Percentiles rank a stretch among this genome's conserved stretches.
Conservation (phyloP, 441 rosid species). For the Gossypium aridum region DNA sequence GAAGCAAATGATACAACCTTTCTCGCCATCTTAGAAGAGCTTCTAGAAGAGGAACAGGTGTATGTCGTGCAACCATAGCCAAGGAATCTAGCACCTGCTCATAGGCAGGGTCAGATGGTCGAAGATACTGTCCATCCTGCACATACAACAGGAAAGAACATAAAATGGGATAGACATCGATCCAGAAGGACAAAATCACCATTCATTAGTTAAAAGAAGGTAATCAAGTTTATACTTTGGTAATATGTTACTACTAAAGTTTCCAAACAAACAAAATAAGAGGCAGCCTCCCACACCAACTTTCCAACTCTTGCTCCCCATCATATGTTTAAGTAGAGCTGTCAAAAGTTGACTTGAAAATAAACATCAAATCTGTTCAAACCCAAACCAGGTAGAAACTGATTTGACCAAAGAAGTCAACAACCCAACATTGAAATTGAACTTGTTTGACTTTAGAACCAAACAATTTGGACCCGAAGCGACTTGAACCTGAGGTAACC, state of each 20-base stretch:
- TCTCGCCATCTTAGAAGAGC: conserved; percentile 97
- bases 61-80: conserved; percentile 97
- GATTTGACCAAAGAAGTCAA: background rate
- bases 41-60: conserved; percentile 95
- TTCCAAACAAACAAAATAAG: background rate
- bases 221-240: background rate
- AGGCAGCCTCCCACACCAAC: background rate
- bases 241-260: background rate
- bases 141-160: conserved; percentile 17
- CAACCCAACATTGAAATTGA: background rate
- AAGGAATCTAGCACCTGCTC: conserved; percentile 95
- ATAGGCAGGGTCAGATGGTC: conserved; percentile 95
- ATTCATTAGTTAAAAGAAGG: conserved; percentile 1
- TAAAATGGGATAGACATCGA: conserved; percentile 7
- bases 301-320: background rate
- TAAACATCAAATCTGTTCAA: background rate
- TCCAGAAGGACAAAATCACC: background rate
- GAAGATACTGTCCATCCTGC: conserved; percentile 96
- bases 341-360: background rate
- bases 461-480: background rate
- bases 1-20: conserved; percentile 38
- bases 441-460: background rate
- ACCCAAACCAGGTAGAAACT: background rate
- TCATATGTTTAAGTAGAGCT: background rate
- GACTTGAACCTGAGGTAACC: background rate